Conservation (phyloP, 1,284 basidiomycete genomes). For the Boletus austroedulis region DNA sequence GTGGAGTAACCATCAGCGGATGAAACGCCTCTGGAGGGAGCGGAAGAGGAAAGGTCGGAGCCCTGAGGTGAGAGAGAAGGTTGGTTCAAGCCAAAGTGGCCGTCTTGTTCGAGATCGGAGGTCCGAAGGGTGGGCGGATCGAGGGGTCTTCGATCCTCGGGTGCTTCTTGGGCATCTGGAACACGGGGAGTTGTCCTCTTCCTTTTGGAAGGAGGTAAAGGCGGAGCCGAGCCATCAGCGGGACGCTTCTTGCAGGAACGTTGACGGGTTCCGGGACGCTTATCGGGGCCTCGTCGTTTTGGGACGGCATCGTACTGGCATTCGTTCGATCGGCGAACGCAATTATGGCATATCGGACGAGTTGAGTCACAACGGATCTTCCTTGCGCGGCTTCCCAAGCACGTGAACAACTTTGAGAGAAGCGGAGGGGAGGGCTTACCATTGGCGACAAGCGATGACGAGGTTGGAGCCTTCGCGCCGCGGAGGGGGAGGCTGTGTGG, state of each 20-base stretch:
- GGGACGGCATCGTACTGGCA: conserved; percentile 77
- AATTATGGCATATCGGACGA: conserved; percentile 75
- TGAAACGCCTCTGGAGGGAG: conserved; percentile 27
- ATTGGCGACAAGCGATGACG: conserved; percentile 68
- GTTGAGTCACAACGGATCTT: conserved; percentile 84
- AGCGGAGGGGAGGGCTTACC: conserved; percentile 42
- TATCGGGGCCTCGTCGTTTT: conserved; percentile 78
- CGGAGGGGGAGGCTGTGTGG: conserved; percentile 36
- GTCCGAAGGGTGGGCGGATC: conserved; percentile 30
- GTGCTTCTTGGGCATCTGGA: conserved; percentile 34
- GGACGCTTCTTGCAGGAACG: conserved; percentile 76
- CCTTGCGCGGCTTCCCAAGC: conserved; percentile 59
- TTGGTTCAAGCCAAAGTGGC: conserved; percentile 27
- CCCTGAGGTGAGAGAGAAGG: conserved; percentile 34
- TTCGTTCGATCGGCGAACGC: conserved; percentile 66
- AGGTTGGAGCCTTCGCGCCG: conserved; percentile 61
- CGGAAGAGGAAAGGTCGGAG: conserved; percentile 33
- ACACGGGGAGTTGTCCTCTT: conserved; percentile 45
- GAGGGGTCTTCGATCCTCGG: conserved; percentile 31
- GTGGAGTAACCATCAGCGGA: conserved; percentile 27
- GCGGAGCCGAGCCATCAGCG: conserved; percentile 51
- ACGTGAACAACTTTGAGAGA: conserved; percentile 37
- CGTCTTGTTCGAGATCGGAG: conserved; percentile 30
- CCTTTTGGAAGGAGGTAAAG: conserved; percentile 53
- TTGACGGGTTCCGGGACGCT: conserved; percentile 75